phyloP scores from a whole-genome alignment of 2,329 filamentous ascomycete genomes.

The Orbilia quercus region DNA sequence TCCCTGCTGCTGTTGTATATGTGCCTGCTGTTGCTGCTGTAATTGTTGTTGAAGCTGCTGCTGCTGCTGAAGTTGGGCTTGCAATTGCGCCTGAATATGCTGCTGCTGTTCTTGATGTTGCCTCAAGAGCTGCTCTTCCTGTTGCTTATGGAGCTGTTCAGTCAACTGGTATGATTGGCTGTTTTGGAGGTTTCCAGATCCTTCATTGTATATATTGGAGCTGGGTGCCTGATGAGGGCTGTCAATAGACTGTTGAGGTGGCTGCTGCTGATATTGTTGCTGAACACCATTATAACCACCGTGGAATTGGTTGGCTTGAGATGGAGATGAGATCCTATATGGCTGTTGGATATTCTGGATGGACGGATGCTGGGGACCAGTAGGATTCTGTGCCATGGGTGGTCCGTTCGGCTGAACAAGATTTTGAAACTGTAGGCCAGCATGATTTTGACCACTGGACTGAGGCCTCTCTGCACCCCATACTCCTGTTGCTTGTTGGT shows the following conservation, averaged over 20 bases:
- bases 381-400: slow-evolving; percentile 15
- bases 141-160: slow-evolving; percentile 40
- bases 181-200: slow-evolving; percentile 5
- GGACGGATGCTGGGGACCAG: slow-evolving; percentile 29
- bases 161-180: slow-evolving; percentile 33
- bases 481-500: slow-evolving; percentile 28
- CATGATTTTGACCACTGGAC: slow-evolving; percentile 29
- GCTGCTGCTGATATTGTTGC: slow-evolving; percentile 40
- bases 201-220: slow-evolving; percentile 20
- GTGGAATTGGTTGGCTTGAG: slow-evolving; percentile 26
- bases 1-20: slow-evolving; percentile 22
- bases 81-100: slow-evolving; percentile 5
- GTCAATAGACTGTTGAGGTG: slow-evolving; percentile 18
- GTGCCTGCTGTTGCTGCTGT: slow-evolving; percentile 22
- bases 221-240: slow-evolving; percentile 22
- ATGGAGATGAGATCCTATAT: slow-evolving; percentile 38
- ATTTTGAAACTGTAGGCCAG: slow-evolving; percentile 47
- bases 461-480: slow-evolving; percentile 47
- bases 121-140: slow-evolving; percentile 42
- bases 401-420: slow-evolving; percentile 26
- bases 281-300: slow-evolving; percentile 27
- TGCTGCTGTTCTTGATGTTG: slow-evolving; percentile 47
- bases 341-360: slow-evolving; percentile 44
- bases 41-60: slow-evolving; percentile 26
- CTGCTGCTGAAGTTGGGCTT: slow-evolving; percentile 14